Evolutionary conservation across 192 early-diverging fungal genomes (phyloP), one percentile per base, ranked within the genome.

Genomic region (Backusella morwellensis): DNA sequence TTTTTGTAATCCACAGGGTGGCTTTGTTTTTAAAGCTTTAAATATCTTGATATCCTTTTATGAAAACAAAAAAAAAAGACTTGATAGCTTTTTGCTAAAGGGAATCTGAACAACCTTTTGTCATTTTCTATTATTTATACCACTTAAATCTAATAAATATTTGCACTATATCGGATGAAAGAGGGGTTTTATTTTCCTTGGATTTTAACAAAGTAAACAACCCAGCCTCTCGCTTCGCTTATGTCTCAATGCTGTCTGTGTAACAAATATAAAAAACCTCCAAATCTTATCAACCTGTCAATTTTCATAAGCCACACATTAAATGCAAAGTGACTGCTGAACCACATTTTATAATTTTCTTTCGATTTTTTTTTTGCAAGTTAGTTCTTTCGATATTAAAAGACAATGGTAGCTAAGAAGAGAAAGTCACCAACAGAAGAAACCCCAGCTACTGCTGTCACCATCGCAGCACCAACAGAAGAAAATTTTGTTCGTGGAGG

Each of bases 401-500:
- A 74, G 26, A 67, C 1, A 67, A 75, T 75, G 74, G 74, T 66
- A 52, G 36, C 70, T 1, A 72, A 35, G 38, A 75, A 75, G 66
- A 75, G 74, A 75, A 75, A 75, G 74, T 47, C 74, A 34, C 35
- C 35, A 29, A 47, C 63, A n/a, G 74, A 75, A 34, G 74, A 75
- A 26, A 68, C 26, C 19, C 19, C 72, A 32, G 63, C 74, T 38
- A 47, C 74, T 41, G 74, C 74, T 35, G 74, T 68, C 9, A 68
- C 74, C 23, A 81, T 80, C 23, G 79, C 76, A 63, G 68, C 77
- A 14, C 79, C 82, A 26, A 83, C 85, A 23, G 88, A 89, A 74
- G 82, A 87, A 66, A 91, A 94, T 73, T 97, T 97, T 78, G 95
- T 95, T 63, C 91, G 96, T 75, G 96, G 96, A 59, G 96, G 96